These are phyloP conservation scores for Haplographium delicatum DNA, from an alignment of 495 filamentous ascomycete genomes.

Conservation along the genomic window DNA sequence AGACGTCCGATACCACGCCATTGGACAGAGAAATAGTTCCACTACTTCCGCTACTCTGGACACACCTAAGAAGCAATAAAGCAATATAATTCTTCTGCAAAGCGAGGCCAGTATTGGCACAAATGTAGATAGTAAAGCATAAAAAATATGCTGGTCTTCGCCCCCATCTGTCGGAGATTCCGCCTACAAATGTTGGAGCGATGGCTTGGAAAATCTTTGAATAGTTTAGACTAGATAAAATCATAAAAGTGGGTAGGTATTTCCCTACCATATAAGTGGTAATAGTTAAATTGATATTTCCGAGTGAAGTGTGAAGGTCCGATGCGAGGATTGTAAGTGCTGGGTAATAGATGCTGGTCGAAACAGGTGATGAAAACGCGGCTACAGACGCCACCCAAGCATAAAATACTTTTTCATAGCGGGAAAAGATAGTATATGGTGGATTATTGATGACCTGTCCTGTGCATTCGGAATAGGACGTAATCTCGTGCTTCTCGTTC, in stretches of 20 bases:
- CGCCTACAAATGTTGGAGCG: neutral
- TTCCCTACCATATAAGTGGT: neutral
- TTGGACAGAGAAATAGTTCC: neutral
- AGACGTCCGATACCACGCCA: neutral
- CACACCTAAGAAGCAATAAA: neutral
- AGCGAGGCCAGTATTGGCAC: neutral
- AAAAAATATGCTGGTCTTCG: neutral
- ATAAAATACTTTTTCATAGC: neutral
- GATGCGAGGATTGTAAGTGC: neutral
- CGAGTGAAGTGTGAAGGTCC: neutral
- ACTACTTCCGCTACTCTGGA: neutral
- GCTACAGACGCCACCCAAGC: neutral
- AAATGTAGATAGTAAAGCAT: neutral
- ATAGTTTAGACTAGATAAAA: no score
- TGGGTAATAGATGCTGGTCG: neutral
- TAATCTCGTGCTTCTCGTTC: no score
- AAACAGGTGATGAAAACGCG: neutral
- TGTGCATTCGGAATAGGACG: no score
- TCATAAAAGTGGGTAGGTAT: no score
- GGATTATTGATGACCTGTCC: no score
- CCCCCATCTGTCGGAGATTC: neutral
- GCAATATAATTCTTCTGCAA: neutral
- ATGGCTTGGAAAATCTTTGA: neutral
- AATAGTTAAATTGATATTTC: neutral
- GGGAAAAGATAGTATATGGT: neutral